Percentiles rank a stretch among this genome's conserved stretches.
These are phyloP conservation scores for Glarea lozoyensis DNA, from an alignment of 495 filamentous ascomycete species.

Conservation along the genomic window DNA sequence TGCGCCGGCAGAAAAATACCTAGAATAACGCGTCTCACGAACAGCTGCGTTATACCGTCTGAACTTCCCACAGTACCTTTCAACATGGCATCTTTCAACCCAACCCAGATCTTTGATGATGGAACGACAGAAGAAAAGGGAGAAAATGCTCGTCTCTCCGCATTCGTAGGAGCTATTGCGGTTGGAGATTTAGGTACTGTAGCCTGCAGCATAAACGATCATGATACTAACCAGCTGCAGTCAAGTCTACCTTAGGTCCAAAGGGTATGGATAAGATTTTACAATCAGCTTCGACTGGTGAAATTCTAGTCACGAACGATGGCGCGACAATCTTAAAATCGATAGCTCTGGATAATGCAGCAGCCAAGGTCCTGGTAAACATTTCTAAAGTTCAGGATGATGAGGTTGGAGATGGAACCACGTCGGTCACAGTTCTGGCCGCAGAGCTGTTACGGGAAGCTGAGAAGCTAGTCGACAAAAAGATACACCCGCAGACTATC, in stretches of 20 bases:
- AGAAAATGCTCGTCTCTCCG: slow-evolving; percentile 95
- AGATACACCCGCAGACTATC: slow-evolving; percentile 98
- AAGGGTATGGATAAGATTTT: slow-evolving; percentile 99
- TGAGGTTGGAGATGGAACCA: slow-evolving; percentile 95
- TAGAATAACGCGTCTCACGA: too few relatives aligned
- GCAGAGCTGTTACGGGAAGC: slow-evolving; percentile 94
- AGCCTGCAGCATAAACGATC: background rate
- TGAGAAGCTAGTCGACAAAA: slow-evolving; percentile 91
- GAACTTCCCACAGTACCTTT: too few relatives aligned
- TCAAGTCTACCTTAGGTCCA: slow-evolving; percentile 93
- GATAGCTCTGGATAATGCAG: slow-evolving; percentile 98
- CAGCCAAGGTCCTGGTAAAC: slow-evolving; percentile 94
- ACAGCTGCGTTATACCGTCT: too few relatives aligned
- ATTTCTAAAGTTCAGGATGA: slow-evolving; percentile 99
- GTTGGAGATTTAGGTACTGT: slow-evolving; percentile 58
- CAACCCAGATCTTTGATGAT: slow-evolving; percentile 97
- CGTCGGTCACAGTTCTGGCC: slow-evolving; percentile 80
- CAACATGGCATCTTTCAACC: slow-evolving; percentile 56
- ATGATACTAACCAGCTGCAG: slow-evolving; percentile 34
- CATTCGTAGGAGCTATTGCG: slow-evolving; percentile 95
- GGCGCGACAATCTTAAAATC: slow-evolving; percentile 96
- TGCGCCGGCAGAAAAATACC: too few relatives aligned
- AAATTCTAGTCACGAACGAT: slow-evolving; percentile 98
- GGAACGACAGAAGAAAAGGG: slow-evolving; percentile 97
- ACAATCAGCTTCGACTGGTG: slow-evolving; percentile 95